Evolutionary conservation across 2,329 filamentous ascomycete species (phyloP).

Genomic region (Cordyceps cicadae): DNA sequence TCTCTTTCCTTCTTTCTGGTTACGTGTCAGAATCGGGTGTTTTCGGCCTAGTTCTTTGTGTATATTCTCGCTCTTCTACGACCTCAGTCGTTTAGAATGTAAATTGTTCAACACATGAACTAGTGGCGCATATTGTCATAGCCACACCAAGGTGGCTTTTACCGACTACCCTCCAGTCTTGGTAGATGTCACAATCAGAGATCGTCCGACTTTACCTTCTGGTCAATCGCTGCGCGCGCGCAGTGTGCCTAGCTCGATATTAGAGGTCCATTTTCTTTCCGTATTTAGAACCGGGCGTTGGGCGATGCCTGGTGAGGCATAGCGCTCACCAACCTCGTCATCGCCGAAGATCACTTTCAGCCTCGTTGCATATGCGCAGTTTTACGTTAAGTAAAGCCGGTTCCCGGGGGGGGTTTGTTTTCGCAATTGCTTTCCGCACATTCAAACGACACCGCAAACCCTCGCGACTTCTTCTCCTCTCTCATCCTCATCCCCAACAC

Average conservation of each 20-base stretch:
- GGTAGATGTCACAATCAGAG: background rate
- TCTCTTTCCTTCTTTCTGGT: too few relatives aligned
- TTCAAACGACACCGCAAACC: background rate
- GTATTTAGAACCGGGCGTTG: background rate
- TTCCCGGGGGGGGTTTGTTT: background rate
- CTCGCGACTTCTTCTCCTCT: background rate
- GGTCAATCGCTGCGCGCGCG: background rate
- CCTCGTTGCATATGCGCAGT: background rate
- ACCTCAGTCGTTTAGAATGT: too few relatives aligned
- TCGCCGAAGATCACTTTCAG: background rate
- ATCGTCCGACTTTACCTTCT: background rate
- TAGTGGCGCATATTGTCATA: too few relatives aligned
- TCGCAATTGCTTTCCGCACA: background rate
- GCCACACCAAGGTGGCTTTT: too few relatives aligned
- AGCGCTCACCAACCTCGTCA: constrained; percentile 10
- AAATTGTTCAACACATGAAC: too few relatives aligned
- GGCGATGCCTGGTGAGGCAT: background rate
- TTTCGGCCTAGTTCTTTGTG: too few relatives aligned
- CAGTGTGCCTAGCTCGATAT: background rate
- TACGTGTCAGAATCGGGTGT: too few relatives aligned
- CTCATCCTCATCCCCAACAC: background rate
- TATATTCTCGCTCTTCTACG: too few relatives aligned
- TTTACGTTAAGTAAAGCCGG: background rate
- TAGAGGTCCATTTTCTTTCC: background rate
- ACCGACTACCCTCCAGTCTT: too few relatives aligned